Base-by-base conservation (phyloP, 495 filamentous ascomycete genomes). In the Astrothelium macrocarpum region DNA sequence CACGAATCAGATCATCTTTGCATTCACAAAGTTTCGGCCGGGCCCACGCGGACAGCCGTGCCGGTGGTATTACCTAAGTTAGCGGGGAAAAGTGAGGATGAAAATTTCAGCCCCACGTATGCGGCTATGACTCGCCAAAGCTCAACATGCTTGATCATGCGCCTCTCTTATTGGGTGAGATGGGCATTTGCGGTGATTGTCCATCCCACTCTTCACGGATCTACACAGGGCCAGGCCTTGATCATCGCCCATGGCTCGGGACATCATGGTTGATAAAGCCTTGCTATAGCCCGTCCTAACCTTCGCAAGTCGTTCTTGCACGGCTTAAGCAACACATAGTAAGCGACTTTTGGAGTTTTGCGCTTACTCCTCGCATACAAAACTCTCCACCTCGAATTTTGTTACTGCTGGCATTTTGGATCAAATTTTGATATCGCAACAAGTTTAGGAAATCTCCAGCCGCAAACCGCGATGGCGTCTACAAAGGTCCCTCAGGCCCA, bases 331-430 rank as follows among this genome's bases (percentile, higher is more conserved):
- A 20, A 14, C 49, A 12, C 29, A 26, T 9, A 56, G 70, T 67
- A 69, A 73, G 72, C 74, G 74, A 76, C 74, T 76, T 76, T 66
- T 56, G 70, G 72, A 73, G 72, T 73, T 76, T 76, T 76, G 74
- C 74, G 74, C 68, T 76, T 68, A 62, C 67, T 61, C 61, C 64
- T 28, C 34, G 29, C 29, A 12, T 29, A 66, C 63, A 76, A 76
- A 74, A 68, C 70, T 73, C 71, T 72, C 69, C 32, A 1, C 31
- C 23, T 16, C 2, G 43, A 18, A 4, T 49, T 18, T 49, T 49
- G 3, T 49, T 20, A 10, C n/a, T 14, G n/a, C n/a, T 18, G 9
- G 9, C n/a, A 11, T 49, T 16, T 16, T 11, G 9, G 1, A 12
- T 56, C 20, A 36, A 60, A 5, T 23, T 36, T 58, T 34, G 10